Conservation (phyloP, 2,329 filamentous ascomycete genomes). For the Rachicladosporium sp. region DNA sequence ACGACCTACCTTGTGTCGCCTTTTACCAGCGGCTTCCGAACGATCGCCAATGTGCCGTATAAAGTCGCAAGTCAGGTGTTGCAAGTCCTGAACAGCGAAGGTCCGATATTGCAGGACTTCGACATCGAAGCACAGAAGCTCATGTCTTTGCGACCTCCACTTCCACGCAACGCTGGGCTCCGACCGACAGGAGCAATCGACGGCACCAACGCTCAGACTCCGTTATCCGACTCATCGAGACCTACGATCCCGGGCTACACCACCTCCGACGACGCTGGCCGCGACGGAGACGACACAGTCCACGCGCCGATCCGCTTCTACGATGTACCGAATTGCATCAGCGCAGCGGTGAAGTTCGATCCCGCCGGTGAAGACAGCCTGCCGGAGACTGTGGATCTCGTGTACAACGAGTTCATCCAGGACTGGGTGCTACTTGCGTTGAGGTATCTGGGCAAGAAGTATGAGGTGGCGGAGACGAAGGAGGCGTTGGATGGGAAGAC, state of each 20-base stretch:
- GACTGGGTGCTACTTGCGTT: slow-evolving; percentile 68
- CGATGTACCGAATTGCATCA: slow-evolving; percentile 70
- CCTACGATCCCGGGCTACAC: slow-evolving; percentile 64
- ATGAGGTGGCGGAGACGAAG: slow-evolving; percentile 38
- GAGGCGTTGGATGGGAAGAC: slow-evolving; percentile 41
- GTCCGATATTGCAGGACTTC: slow-evolving; percentile 31
- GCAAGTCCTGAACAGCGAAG: slow-evolving; percentile 45
- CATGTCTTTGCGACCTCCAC: too few species aligned
- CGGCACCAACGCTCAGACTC: too few species aligned
- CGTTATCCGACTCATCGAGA: slow-evolving; percentile 3
- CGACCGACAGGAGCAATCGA: too few species aligned
- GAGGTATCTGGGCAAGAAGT: slow-evolving; percentile 44
- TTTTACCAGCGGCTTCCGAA: slow-evolving; percentile 68
- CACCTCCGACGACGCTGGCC: slow-evolving; percentile 70
- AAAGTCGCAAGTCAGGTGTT: slow-evolving; percentile 57
- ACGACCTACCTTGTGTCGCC: slow-evolving; percentile 77
- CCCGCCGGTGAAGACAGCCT: slow-evolving; percentile 27
- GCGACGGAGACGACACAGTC: slow-evolving; percentile 80
- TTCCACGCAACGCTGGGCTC: too few species aligned
- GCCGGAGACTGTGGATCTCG: slow-evolving; percentile 67
- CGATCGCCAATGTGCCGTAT: slow-evolving; percentile 72
- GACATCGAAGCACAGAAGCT: too few species aligned
- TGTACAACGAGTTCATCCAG: slow-evolving; percentile 86
- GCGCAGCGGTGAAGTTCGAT: slow-evolving; percentile 54
- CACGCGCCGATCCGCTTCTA: slow-evolving; percentile 69